Conservation (phyloP, 345 rosid species). For the Syzygium aqueum region DNA sequence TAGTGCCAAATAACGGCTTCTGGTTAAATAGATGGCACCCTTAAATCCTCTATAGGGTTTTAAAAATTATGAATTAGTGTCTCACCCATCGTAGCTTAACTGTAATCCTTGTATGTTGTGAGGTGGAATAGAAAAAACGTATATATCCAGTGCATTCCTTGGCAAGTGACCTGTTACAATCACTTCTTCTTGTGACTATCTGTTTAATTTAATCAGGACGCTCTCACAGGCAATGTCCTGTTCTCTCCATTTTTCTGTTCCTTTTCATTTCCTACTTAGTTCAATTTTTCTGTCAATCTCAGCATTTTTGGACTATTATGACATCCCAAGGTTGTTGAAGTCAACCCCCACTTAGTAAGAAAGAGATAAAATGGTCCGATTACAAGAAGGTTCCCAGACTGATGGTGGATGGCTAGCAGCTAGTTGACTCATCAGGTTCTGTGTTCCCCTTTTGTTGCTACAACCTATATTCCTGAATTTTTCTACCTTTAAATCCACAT, state of each 20-base stretch:
- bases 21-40: background rate
- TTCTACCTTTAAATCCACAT: background rate
- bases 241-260: background rate
- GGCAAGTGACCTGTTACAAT: background rate
- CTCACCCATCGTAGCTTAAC: background rate
- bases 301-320: constrained; percentile 43
- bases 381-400: constrained; percentile 43
- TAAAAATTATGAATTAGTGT: background rate
- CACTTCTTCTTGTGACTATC: background rate
- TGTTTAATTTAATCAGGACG: background rate
- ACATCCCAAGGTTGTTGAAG: constrained; percentile 42
- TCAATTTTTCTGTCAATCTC: background rate
- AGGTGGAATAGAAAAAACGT: background rate
- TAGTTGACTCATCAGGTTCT: constrained; percentile 42
- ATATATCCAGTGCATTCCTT: background rate
- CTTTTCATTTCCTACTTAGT: background rate
- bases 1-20: background rate
- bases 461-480: background rate
- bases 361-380: constrained; percentile 43
- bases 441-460: background rate
- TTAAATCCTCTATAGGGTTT: background rate
- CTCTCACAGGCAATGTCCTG: background rate
- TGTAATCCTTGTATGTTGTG: background rate
- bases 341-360: constrained; percentile 42
- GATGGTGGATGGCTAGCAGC: constrained; percentile 33